These are phyloP conservation scores for Termitomyces sp. DNA, from an alignment of 1,284 basidiomycete genomes.

Conservation along the genomic window DNA sequence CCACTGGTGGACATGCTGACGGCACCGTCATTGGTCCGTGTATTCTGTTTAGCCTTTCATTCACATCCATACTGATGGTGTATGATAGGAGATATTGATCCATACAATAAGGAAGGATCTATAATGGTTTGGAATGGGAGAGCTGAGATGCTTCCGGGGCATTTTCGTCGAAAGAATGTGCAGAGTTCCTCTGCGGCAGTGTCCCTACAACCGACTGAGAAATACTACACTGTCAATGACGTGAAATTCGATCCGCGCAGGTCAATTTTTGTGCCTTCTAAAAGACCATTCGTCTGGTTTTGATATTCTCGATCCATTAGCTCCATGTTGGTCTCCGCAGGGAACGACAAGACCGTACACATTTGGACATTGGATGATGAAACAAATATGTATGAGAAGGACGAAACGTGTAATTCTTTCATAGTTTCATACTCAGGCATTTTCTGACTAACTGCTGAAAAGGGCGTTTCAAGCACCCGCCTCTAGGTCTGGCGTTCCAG, in stretches of 20 bases:
- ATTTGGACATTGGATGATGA: constrained; percentile 25
- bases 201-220: constrained; percentile 13
- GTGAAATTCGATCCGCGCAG: constrained; percentile 34
- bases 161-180: constrained; percentile 13
- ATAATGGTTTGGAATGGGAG: constrained; percentile 30
- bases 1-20: constrained; percentile 31
- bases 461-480: constrained; percentile 18
- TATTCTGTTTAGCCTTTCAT: constrained; percentile 4
- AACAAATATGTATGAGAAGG: constrained; percentile 12
- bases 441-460: background rate
- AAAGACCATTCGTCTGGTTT: background rate
- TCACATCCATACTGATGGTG: background rate
- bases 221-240: constrained; percentile 39
- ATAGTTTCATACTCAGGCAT: background rate
- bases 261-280: constrained; percentile 17
- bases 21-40: background rate
- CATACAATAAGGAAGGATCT: constrained; percentile 37
- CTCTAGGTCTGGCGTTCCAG: constrained; percentile 33
- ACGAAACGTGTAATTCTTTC: constrained; percentile 3
- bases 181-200: background rate
- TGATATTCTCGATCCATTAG: constrained; percentile 13
- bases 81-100: constrained; percentile 24
- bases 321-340: constrained; percentile 29
- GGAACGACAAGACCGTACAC: constrained; percentile 29
- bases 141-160: constrained; percentile 22